Evolutionary conservation across 352 stramenopile genomes (phyloP), one percentile per base, ranked within the genome.

Genomic region (Phytophthora melonis): DNA sequence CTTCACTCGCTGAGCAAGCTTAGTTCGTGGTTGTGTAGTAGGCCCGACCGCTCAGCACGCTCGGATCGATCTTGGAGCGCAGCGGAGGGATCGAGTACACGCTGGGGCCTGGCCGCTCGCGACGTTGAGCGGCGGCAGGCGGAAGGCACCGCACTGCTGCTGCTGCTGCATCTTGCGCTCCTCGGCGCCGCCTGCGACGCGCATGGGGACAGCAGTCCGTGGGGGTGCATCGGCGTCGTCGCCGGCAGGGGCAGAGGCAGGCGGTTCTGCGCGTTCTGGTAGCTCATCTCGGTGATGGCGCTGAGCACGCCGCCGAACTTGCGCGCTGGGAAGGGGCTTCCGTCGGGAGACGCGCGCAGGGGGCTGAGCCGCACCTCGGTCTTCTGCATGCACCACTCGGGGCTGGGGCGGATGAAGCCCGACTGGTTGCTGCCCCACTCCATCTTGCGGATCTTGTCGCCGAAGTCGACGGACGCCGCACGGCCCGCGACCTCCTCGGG

Each of bases 51-150:
- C 18, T 74, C 56, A 94, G 76, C 57, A 94, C 84, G 58, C 73
- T 92, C 30, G 87, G 87, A 49, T 92, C 84, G 60, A 94, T 89
- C 80, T 94, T 94, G 23, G 87, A 91, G 27, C 87, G 85, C 43
- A 94, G 77, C n/a, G 87, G 87, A 13, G 87, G 87, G 68, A 94
- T 94, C 36, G 83, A 80, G 59, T 87, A 86, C 18, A 80, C 78
- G 55, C 67, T 76, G 25, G 72, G 69, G 14, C 49, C 34, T 82
- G 72, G 27, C 67, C 72, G 45, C 58, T 78, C 49, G 80, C 68
- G 61, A 92, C 82, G 19, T 91, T 89, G 11, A 94, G 78, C 53
- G 87, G 85, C 19, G 87, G 87, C 50, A 94, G 68, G 14, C 79
- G 77, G 66, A 91, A 90, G 5, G 72, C 67, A 56, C 68, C 53